Evolutionary conservation across 2,329 filamentous ascomycete genomes (phyloP).

Genomic region (Alternaria alternata): DNA sequence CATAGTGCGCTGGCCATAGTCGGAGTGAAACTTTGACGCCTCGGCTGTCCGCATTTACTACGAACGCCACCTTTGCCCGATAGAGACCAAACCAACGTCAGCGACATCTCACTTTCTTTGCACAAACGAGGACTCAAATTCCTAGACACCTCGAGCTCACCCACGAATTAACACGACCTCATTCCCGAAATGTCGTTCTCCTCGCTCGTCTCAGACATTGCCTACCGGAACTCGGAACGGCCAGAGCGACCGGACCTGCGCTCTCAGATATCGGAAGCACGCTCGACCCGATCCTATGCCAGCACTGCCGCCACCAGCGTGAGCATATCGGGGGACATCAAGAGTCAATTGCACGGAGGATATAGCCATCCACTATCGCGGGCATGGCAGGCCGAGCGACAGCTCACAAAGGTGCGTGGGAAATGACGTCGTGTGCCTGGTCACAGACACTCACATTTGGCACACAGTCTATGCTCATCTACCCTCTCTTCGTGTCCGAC

Average conservation of each 20-base stretch:
- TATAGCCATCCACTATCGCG: constrained; percentile 61
- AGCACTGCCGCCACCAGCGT: constrained; percentile 62
- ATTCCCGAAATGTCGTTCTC: constrained; percentile 59
- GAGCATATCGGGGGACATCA: constrained; percentile 61
- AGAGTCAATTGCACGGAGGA: constrained; percentile 61
- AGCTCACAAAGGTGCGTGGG: constrained; percentile 58
- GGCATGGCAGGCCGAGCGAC: constrained; percentile 62
- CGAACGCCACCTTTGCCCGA: constrained; percentile 18
- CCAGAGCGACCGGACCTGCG: constrained; percentile 51
- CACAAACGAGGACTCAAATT: neutral
- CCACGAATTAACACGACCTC: neutral
- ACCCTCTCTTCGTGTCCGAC: constrained; percentile 95
- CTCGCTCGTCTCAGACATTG: constrained; percentile 61
- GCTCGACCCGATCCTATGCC: constrained; percentile 59
- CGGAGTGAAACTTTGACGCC: constrained; percentile 11
- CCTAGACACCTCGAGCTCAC: neutral
- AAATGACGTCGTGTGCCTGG: neutral
- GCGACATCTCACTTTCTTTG: constrained; percentile 1
- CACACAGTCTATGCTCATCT: constrained; percentile 96
- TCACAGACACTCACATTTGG: constrained; percentile 26
- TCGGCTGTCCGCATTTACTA: constrained; percentile 18
- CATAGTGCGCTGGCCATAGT: neutral
- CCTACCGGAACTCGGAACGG: constrained; percentile 55
- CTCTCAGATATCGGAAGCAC: constrained; percentile 57
- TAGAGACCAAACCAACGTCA: neutral